Evolutionary conservation across 352 stramenopile species (phyloP).

Genomic region (Pythium phragmitis): DNA sequence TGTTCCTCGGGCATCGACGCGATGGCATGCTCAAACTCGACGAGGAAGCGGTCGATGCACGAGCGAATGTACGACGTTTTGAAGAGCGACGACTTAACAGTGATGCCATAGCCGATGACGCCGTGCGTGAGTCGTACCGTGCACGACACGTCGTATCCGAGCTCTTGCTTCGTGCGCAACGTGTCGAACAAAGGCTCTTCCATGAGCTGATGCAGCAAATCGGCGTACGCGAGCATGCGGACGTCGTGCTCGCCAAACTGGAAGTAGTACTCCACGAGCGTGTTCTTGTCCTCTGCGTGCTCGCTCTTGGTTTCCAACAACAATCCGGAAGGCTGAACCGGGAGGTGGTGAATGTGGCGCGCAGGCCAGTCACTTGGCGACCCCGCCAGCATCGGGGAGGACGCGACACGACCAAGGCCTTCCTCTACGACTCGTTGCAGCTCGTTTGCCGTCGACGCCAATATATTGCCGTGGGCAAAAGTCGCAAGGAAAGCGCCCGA

Average conservation of each 20-base stretch:
- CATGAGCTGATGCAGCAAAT: slow-evolving; percentile 88
- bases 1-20: slow-evolving; percentile 61
- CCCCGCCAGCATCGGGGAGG: slow-evolving; percentile 23
- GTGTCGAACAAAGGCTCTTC: slow-evolving; percentile 88
- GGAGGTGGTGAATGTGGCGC: slow-evolving; percentile 61
- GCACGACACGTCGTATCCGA: slow-evolving; percentile 90
- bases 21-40: slow-evolving; percentile 78
- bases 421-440: slow-evolving; percentile 46
- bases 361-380: slow-evolving; percentile 30
- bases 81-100: slow-evolving; percentile 81
- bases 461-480: slow-evolving; percentile 79
- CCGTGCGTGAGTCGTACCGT: slow-evolving; percentile 78
- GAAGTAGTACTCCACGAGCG: slow-evolving; percentile 84
- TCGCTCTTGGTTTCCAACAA: slow-evolving; percentile 65
- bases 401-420: slow-evolving; percentile 35
- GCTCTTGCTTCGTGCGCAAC: slow-evolving; percentile 85
- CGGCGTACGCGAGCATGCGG: slow-evolving; percentile 60
- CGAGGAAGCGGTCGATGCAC: slow-evolving; percentile 73
- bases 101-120: slow-evolving; percentile 81
- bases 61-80: slow-evolving; percentile 56
- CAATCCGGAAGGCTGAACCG: slow-evolving; percentile 39
- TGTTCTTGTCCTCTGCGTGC: slow-evolving; percentile 79
- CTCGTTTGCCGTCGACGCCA: slow-evolving; percentile 28
- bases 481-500: slow-evolving; percentile 46
- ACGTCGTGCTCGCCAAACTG: slow-evolving; percentile 78